These are phyloP conservation scores for Penicillium nucicola DNA, from an alignment of 495 filamentous ascomycete species.

Conservation along the genomic window DNA sequence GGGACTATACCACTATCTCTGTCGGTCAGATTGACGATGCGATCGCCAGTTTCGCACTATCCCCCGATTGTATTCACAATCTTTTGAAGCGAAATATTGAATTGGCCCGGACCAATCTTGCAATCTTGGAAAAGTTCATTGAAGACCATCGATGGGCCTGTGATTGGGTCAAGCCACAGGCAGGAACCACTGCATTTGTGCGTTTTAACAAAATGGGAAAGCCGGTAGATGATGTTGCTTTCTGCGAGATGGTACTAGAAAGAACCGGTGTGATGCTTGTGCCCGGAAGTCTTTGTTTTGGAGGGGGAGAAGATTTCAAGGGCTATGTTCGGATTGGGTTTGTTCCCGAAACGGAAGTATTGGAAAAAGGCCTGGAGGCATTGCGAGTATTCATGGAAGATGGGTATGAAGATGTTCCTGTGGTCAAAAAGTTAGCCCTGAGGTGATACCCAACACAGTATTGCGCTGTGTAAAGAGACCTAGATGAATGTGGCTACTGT, in stretches of 20 bases:
- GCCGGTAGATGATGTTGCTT: slow-evolving; percentile 66
- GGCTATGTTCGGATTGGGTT: slow-evolving; percentile 82
- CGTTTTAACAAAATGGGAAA: slow-evolving; percentile 62
- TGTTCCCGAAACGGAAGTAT: slow-evolving; percentile 66
- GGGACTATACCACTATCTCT: slow-evolving; percentile 85
- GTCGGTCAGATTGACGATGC: slow-evolving; percentile 80
- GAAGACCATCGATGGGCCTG: slow-evolving; percentile 59
- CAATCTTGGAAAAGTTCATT: slow-evolving; percentile 65
- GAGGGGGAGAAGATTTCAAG: slow-evolving; percentile 62
- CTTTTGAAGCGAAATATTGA: slow-evolving; percentile 67
- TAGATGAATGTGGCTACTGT: too few species aligned
- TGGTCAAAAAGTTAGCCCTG: slow-evolving; percentile 24
- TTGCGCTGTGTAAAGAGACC: too few species aligned
- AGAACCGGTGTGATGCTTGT: slow-evolving; percentile 76
- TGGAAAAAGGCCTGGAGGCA: slow-evolving; percentile 63
- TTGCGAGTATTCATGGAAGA: slow-evolving; percentile 62
- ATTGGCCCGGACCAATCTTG: slow-evolving; percentile 69
- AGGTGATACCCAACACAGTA: background rate
- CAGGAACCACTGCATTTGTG: slow-evolving; percentile 81
- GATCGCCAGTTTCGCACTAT: slow-evolving; percentile 72
- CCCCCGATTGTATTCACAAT: slow-evolving; percentile 57
- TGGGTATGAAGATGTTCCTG: slow-evolving; percentile 51
- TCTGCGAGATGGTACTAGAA: slow-evolving; percentile 67
- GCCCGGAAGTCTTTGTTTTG: slow-evolving; percentile 76
- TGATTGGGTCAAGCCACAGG: slow-evolving; percentile 72